Evolutionary conservation across 805 yeast species (phyloP).

Genomic region (Jamesozyma hellenica): DNA sequence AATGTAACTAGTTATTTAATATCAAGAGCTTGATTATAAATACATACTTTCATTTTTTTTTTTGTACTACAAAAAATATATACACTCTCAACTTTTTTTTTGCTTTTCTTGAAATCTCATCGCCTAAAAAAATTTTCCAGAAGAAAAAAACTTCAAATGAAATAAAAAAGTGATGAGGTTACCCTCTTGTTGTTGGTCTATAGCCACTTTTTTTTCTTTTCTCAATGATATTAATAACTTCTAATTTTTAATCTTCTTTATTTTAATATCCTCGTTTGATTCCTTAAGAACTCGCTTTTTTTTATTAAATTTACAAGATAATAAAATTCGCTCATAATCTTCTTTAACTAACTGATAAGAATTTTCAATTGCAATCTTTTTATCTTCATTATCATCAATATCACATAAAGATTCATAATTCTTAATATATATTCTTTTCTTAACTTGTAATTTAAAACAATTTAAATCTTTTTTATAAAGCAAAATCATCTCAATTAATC

Average conservation of each 20-base stretch:
- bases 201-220: too few species aligned
- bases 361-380: slow-evolving; percentile 60
- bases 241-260: neutral
- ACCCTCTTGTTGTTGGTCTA: too few species aligned
- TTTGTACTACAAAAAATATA: too few species aligned
- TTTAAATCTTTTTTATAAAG: slow-evolving; percentile 32
- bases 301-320: neutral
- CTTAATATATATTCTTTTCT: slow-evolving; percentile 63
- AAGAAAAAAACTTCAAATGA: neutral
- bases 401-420: slow-evolving; percentile 70
- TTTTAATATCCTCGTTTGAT: neutral
- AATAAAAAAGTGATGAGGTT: slow-evolving; percentile 2
- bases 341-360: slow-evolving; percentile 61
- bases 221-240: too few species aligned
- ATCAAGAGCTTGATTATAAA: too few species aligned
- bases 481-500: slow-evolving; percentile 69
- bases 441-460: slow-evolving; percentile 49
- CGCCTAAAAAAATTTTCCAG: too few species aligned
- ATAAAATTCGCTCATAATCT: slow-evolving; percentile 53
- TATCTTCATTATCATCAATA: slow-evolving; percentile 53
- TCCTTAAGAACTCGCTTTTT: too few species aligned
- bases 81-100: neutral
- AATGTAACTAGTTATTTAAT: neutral
- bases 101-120: too few species aligned
- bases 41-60: too few species aligned